Evolutionary conservation across 2,329 filamentous ascomycete species (phyloP).

Genomic region (Trichoderma breve): DNA sequence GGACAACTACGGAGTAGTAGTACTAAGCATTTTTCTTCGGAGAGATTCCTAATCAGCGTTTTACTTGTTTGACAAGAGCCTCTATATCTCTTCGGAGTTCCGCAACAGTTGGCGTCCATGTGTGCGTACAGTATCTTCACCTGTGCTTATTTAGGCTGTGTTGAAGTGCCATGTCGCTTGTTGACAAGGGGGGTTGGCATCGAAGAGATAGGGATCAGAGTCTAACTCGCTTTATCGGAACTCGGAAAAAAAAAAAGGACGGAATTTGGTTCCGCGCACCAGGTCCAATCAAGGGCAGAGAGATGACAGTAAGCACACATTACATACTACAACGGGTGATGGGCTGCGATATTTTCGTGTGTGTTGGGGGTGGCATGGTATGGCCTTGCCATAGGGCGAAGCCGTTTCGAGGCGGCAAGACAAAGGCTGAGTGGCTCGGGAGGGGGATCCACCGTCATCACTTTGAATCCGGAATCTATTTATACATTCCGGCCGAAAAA

Average conservation of each 20-base stretch:
- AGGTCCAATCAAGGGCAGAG: not conserved
- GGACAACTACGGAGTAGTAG: too few species aligned
- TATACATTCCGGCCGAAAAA: conserved; percentile 4
- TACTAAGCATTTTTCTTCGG: not conserved
- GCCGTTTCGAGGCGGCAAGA: not conserved
- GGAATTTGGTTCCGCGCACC: not conserved
- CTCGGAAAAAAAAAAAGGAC: not conserved
- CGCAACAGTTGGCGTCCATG: not conserved
- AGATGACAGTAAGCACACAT: not conserved
- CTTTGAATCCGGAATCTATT: conserved; percentile 9
- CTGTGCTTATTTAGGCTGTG: not conserved
- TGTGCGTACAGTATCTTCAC: not conserved
- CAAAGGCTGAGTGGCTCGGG: not conserved
- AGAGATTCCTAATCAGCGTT: not conserved
- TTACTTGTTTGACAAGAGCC: not conserved
- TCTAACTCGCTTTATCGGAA: not conserved
- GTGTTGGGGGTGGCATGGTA: not conserved
- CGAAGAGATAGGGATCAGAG: not conserved
- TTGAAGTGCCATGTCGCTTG: not conserved
- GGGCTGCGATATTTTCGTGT: not conserved
- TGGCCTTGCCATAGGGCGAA: not conserved
- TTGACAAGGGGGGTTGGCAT: not conserved
- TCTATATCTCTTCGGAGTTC: not conserved
- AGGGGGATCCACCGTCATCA: conserved; percentile 4
- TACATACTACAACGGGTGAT: not conserved